Conservation (phyloP, 495 filamentous ascomycete species). For the Aspergillus diversus region DNA sequence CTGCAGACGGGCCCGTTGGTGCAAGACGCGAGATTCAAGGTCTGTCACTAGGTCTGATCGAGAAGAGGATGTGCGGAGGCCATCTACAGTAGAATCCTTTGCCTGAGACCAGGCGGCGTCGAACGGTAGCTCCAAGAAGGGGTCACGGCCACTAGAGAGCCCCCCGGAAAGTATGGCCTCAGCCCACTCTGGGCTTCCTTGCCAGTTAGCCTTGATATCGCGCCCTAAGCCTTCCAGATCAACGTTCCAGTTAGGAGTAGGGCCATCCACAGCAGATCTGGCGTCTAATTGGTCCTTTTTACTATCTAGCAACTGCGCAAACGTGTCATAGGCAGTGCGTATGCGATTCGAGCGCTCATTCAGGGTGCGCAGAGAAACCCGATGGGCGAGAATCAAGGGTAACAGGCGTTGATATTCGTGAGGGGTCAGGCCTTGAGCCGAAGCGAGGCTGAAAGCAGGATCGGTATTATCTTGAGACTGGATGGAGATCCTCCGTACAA, state of each 20-base stretch:
- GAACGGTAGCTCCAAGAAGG: slow-evolving; percentile 66
- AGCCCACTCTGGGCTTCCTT: slow-evolving; percentile 71
- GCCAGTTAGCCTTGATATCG: slow-evolving; percentile 70
- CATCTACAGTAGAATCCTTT: slow-evolving; percentile 54
- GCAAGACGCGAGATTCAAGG: slow-evolving; percentile 60
- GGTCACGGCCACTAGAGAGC: slow-evolving; percentile 57
- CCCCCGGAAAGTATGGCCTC: slow-evolving; percentile 69
- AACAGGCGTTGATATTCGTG: slow-evolving; percentile 63
- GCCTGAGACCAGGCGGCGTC: slow-evolving; percentile 67
- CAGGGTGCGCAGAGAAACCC: slow-evolving; percentile 57
- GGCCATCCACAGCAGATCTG: slow-evolving; percentile 28
- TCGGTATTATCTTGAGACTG: slow-evolving; percentile 32
- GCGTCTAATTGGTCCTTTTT: slow-evolving; percentile 52
- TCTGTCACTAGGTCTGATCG: slow-evolving; percentile 55
- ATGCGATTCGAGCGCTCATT: slow-evolving; percentile 44
- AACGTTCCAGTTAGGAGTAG: slow-evolving; percentile 37
- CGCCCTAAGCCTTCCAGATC: slow-evolving; percentile 43
- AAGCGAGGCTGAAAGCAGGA: slow-evolving; percentile 62
- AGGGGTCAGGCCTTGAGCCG: slow-evolving; percentile 60
- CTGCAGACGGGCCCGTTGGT: slow-evolving; percentile 65
- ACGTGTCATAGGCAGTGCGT: slow-evolving; percentile 59
- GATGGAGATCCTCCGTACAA: slow-evolving; percentile 66
- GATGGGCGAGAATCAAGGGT: slow-evolving; percentile 74
- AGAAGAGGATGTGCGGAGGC: slow-evolving; percentile 45
- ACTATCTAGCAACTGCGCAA: slow-evolving; percentile 59